Conservation (phyloP, 495 filamentous ascomycete species). For the Peziza echinospora region DNA sequence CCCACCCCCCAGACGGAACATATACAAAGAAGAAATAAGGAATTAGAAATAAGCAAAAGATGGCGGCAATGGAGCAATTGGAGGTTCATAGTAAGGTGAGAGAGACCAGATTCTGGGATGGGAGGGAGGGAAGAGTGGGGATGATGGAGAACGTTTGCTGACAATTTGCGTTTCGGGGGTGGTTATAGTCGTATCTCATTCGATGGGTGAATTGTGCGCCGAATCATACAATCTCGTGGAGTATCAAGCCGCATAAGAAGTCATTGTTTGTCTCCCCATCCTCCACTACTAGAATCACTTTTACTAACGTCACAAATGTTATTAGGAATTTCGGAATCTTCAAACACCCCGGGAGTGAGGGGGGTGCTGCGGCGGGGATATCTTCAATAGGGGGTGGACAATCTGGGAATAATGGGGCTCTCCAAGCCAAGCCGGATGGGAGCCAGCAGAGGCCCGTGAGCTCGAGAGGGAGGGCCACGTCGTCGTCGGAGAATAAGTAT, state of each 20-base stretch:
- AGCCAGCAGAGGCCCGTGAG: constrained; percentile 18
- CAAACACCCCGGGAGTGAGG: constrained; percentile 66
- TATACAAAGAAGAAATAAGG: no score
- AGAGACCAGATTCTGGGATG: constrained; percentile 1
- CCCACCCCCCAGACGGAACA: no score
- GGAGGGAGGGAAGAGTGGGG: background rate
- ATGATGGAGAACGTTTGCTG: background rate
- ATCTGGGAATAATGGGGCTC: no score
- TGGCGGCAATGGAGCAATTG: constrained; percentile 91
- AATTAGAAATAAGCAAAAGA: no score
- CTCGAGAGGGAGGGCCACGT: constrained; percentile 15
- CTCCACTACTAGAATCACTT: background rate
- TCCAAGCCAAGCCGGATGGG: constrained; percentile 18
- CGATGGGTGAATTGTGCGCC: constrained; percentile 86
- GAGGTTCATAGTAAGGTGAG: constrained; percentile 93
- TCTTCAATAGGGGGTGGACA: constrained; percentile 18
- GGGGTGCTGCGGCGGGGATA: constrained; percentile 25
- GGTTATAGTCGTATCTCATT: constrained; percentile 89
- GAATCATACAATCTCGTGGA: constrained; percentile 89
- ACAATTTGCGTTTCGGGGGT: no score
- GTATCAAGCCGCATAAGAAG: constrained; percentile 89
- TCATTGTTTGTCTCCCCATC: constrained; percentile 38
- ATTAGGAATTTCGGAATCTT: constrained; percentile 89
- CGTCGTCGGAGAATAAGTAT: constrained; percentile 22
- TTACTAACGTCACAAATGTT: constrained; percentile 1